Evolutionary conservation across 495 filamentous ascomycete genomes (phyloP), one percentile per base, ranked within the genome.

Genomic region (Penicillium lagena): DNA sequence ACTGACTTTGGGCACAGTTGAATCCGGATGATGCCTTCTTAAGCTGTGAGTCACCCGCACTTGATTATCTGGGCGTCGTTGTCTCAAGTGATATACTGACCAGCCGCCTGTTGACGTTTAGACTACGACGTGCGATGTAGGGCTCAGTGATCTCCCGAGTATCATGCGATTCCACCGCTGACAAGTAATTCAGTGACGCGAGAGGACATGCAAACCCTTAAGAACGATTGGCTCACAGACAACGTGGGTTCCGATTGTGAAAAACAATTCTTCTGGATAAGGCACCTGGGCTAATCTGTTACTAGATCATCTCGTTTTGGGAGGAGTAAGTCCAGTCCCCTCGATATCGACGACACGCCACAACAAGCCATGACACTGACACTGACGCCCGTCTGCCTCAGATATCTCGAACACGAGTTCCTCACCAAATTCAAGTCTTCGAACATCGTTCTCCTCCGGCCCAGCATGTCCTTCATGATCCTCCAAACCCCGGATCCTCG

Each of bases 181-280:
- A 22, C 22, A 63, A 52, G 33, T 39, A 3, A 8, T 39, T 28
- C 49, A 88, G 85, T 90, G 55, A 90, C 83, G 41, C 75, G 79
- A 59, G 88, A 91, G 57, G 93, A 98, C 64, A 78, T 96, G 49
- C 83, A 86, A 62, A 82, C 82, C 28, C 75, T 98, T 37, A 91
- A 87, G 68, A 72, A 86, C 60, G 94, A 96, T 71, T 98, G 93
- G 93, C 72, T 98, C 39, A 97, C 91, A n/a, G 93, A 98, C 63
- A 96, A 95, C 71, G 90, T 95, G 78, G 45, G 83, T 66, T 46
- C 39, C 14, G 34, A 45, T 29, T 9, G 9, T 35, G 14, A 45
- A 12, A 45, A 40, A 22, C 22, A 37, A 41, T 35, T 27, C 42
- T 44, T 29, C n/a, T 42, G 12, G 15, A 37, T 46, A 9, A 22